Evolutionary conservation across 192 early-diverging fungal genomes (phyloP).

Genomic region (Kickxella alabastrina): DNA sequence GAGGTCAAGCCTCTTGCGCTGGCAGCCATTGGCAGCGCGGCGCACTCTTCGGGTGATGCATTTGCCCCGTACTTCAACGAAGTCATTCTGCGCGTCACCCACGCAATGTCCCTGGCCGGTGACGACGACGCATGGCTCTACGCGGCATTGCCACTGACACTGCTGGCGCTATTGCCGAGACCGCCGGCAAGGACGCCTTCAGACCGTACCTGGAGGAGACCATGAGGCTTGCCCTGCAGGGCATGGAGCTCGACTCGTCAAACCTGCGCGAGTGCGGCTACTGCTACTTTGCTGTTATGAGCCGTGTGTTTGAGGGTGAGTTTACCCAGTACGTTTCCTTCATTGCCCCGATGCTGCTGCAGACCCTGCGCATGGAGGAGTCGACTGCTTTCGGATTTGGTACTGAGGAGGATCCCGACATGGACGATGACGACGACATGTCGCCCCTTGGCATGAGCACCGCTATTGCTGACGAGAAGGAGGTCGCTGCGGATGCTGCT

Average conservation of each 20-base stretch:
- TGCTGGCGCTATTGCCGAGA: conserved; percentile 79
- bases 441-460: conserved; percentile 64
- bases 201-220: conserved; percentile 67
- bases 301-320: conserved; percentile 76
- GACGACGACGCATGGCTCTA: conserved; percentile 69
- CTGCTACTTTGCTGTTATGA: conserved; percentile 81
- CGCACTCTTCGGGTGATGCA: conserved; percentile 72
- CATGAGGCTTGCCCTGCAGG: conserved; percentile 75
- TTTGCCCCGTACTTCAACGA: conserved; percentile 71
- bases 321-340: conserved; percentile 71
- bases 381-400: conserved; percentile 29
- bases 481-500: conserved; percentile 82
- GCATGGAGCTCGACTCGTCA: conserved; percentile 67
- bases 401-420: conserved; percentile 14
- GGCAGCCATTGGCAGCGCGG: conserved; percentile 85
- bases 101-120: conserved; percentile 67
- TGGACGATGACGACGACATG: conserved; percentile 60
- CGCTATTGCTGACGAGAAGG: conserved; percentile 89
- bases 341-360: conserved; percentile 78
- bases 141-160: conserved; percentile 85
- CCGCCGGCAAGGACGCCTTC: conserved; percentile 80
- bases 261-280: conserved; percentile 81
- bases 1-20: conserved; percentile 76
- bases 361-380: conserved; percentile 76
- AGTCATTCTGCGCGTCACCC: conserved; percentile 63